Percentiles rank a stretch among this genome's conserved stretches.
Evolutionary conservation across 176 grass and related monocot genomes (phyloP).

Genomic region (Cenchrus americanus): DNA sequence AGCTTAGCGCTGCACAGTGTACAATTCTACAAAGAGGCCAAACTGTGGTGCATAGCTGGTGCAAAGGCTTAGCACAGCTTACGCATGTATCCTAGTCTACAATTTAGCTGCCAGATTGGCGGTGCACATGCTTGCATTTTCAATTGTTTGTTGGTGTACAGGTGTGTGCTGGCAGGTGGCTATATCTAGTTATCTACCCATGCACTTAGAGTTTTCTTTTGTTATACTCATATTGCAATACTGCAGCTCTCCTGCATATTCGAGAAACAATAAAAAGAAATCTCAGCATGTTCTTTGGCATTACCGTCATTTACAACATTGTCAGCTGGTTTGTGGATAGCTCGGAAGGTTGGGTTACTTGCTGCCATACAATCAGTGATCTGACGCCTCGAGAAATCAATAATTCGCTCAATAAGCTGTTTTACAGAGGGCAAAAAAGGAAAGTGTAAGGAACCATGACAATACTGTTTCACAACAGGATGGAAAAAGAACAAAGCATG

Average conservation of each 20-base stretch:
- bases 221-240: neutral
- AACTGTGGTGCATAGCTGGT: slow-evolving; percentile 1
- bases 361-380: slow-evolving; percentile 90
- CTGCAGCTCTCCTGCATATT: slow-evolving; percentile 4
- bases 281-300: slow-evolving; percentile 23
- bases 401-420: slow-evolving; percentile 95
- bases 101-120: neutral
- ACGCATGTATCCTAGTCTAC: neutral
- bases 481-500: slow-evolving; percentile 7
- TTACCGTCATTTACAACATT: slow-evolving; percentile 73
- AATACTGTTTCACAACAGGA: slow-evolving; percentile 24
- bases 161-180: neutral
- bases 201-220: neutral
- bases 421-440: neutral
- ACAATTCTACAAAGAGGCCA: neutral
- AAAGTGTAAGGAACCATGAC: slow-evolving; percentile 37
- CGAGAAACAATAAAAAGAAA: neutral
- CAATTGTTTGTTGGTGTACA: neutral
- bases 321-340: slow-evolving; percentile 83
- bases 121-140: neutral
- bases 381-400: slow-evolving; percentile 96
- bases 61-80: neutral
- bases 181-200: neutral
- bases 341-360: slow-evolving; percentile 77
- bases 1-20: neutral